A percentile compares a stretch with the other conserved stretches of the same genome.
Conservation (phyloP, 352 stramenopile genomes). For the Phytopythium kandeliae region DNA sequence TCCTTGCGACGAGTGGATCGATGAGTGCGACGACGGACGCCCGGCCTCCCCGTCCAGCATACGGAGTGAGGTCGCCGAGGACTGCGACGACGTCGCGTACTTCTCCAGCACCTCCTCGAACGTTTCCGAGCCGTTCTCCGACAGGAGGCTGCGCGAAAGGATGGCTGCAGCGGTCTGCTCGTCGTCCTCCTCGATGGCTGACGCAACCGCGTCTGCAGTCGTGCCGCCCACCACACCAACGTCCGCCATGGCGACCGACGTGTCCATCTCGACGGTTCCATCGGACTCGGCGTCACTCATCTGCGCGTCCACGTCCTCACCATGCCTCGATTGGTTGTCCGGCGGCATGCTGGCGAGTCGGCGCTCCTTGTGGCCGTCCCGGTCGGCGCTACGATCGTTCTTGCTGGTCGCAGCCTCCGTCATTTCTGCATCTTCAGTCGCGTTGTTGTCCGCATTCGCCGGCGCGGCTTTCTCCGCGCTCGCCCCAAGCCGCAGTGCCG, state of each 20-base stretch:
- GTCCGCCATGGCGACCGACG: slow-evolving; percentile 21
- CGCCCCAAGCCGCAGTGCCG: not conserved
- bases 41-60: slow-evolving; percentile 30
- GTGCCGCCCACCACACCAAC: not conserved
- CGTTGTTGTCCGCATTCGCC: not conserved
- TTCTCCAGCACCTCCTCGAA: slow-evolving; percentile 54
- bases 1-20: slow-evolving; percentile 11
- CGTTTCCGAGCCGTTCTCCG: slow-evolving; percentile 36
- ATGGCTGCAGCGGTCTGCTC: slow-evolving; percentile 16
- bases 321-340: slow-evolving; percentile 9
- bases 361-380: not conserved
- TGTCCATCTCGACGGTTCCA: slow-evolving; percentile 35
- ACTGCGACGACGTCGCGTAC: slow-evolving; percentile 51
- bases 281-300: slow-evolving; percentile 45
- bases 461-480: not conserved
- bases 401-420: not conserved
- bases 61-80: slow-evolving; percentile 32
- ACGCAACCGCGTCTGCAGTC: slow-evolving; percentile 2
- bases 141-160: slow-evolving; percentile 24
- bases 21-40: slow-evolving; percentile 11
- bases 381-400: not conserved
- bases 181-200: slow-evolving; percentile 6
- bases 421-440: slow-evolving; percentile 4
- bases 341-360: not conserved
- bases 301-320: slow-evolving; percentile 26